Conservation (phyloP, 306 rosid species). For the Mucuna pruriens region DNA sequence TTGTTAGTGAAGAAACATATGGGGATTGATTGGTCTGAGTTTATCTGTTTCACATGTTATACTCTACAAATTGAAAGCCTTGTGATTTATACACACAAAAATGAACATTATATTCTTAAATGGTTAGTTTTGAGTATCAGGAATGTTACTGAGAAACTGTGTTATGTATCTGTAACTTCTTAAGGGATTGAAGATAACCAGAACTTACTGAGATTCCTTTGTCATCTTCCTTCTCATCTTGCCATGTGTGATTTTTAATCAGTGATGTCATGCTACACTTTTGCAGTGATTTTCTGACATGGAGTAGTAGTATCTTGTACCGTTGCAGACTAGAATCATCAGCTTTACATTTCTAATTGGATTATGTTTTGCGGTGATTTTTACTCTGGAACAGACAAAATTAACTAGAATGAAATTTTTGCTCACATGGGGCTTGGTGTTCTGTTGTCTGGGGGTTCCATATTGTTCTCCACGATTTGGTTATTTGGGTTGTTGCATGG, state of each 20-base stretch:
- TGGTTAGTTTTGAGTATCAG: slow-evolving; percentile 35
- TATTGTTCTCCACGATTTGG: background rate
- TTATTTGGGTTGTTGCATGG: background rate
- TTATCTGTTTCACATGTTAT: slow-evolving; percentile 3
- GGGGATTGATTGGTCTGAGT: slow-evolving; percentile 49
- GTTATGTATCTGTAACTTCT: slow-evolving; percentile 31
- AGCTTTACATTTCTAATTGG: background rate
- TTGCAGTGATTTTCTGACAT: background rate
- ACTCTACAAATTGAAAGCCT: background rate
- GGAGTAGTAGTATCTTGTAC: background rate
- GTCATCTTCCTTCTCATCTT: background rate
- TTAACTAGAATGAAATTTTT: background rate
- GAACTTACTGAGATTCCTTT: slow-evolving; percentile 6
- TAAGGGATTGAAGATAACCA: slow-evolving; percentile 17
- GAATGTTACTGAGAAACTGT: slow-evolving; percentile 48
- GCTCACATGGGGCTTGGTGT: background rate
- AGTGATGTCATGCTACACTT: background rate
- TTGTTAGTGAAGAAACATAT: slow-evolving; percentile 47
- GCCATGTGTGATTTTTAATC: background rate
- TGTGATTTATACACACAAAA: background rate
- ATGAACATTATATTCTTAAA: background rate
- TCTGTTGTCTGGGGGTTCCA: background rate
- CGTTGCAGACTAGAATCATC: background rate
- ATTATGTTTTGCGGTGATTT: background rate
- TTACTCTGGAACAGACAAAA: background rate